These are phyloP conservation scores for Triticum monococcum DNA, from an alignment of 176 grass and related monocot genomes.

Conservation along the genomic window DNA sequence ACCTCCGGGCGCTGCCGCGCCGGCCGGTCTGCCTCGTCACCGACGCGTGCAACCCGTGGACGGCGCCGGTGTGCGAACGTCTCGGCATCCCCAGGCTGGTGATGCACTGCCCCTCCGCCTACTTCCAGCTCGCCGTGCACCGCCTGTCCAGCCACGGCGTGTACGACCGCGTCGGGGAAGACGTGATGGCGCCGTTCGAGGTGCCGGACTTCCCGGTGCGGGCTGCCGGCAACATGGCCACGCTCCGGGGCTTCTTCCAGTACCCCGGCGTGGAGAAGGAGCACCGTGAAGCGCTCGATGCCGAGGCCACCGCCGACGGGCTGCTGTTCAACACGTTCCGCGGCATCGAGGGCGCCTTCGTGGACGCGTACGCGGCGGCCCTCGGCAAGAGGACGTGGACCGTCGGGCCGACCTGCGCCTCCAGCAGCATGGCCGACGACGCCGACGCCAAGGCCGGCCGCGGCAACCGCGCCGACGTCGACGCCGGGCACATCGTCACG, in stretches of 20 bases:
- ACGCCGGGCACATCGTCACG: background rate
- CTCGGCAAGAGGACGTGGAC: slow-evolving; percentile 41
- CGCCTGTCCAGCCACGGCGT: slow-evolving; percentile 15
- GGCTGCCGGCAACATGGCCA: slow-evolving; percentile 24
- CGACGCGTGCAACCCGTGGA: slow-evolving; percentile 35
- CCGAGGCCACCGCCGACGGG: slow-evolving; percentile 47
- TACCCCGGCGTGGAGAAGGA: background rate
- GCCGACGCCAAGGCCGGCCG: slow-evolving; percentile 17
- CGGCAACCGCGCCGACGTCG: slow-evolving; percentile 28
- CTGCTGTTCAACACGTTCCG: slow-evolving; percentile 57
- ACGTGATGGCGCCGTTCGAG: slow-evolving; percentile 29
- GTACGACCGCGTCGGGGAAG: slow-evolving; percentile 21
- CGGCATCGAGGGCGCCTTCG: slow-evolving; percentile 32
- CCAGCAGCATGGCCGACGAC: background rate
- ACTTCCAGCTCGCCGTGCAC: slow-evolving; percentile 35
- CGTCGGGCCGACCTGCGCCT: slow-evolving; percentile 45
- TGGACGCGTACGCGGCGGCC: slow-evolving; percentile 38
- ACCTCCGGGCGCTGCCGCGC: slow-evolving; percentile 8
- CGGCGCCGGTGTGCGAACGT: background rate
- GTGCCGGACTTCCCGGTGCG: slow-evolving; percentile 41
- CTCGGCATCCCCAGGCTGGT: slow-evolving; percentile 29
- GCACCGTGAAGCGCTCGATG: background rate
- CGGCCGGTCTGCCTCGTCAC: slow-evolving; percentile 34
- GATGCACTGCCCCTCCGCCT: slow-evolving; percentile 37
- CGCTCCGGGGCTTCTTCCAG: slow-evolving; percentile 38